Evolutionary conservation across 257 asterid species (phyloP), one percentile per base, ranked within the genome.

Genomic region (Cordia subcordata): DNA sequence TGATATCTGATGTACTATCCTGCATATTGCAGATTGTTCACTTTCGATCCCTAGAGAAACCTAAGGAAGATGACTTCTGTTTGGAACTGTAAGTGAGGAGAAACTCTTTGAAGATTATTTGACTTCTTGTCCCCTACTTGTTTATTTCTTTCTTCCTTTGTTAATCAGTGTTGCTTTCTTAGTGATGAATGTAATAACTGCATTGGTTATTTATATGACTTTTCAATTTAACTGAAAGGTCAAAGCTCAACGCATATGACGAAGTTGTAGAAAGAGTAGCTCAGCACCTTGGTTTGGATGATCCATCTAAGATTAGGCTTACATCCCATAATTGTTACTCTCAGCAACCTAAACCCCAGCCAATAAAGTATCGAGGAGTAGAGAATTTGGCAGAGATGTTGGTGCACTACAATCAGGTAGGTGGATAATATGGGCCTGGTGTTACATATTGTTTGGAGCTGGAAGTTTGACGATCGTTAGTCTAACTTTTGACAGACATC

Each of bases 301-400:
- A 93, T 68, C 88, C 96, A 66, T 85, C 97, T 9, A 93, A 93
- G 77, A 83, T 93, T 59, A 79, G 99, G 67, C 95, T 93, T 74
- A 89, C 96, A 68, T 85, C 97, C 63, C 99, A 93, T 78, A 93
- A 93, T 74, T 93, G 99, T 77, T 87, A 93, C 63, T 89, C 99
- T 35, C 97, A 89, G 81, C 99, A 87, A 76, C 99, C 99, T 14
- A 93, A 93, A 75, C 97, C 97, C 53, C 82, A 77, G 67, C 92
- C 85, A 0, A 85, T 93, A 64, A 89, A 87, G 72, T 93, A 85
- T 66, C 81, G 95, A 72, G 78, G 94, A 42, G 95, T 93, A 62
- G 95, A 89, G 63, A 85, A 79, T 70, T 82, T 93, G 78, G 55
- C 78, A 72, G 95, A 89, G 69, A 87, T 93, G 99, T 94, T 93